These are phyloP conservation scores for Phytopythium boreale DNA, from an alignment of 352 stramenopile genomes.

Conservation along the genomic window DNA sequence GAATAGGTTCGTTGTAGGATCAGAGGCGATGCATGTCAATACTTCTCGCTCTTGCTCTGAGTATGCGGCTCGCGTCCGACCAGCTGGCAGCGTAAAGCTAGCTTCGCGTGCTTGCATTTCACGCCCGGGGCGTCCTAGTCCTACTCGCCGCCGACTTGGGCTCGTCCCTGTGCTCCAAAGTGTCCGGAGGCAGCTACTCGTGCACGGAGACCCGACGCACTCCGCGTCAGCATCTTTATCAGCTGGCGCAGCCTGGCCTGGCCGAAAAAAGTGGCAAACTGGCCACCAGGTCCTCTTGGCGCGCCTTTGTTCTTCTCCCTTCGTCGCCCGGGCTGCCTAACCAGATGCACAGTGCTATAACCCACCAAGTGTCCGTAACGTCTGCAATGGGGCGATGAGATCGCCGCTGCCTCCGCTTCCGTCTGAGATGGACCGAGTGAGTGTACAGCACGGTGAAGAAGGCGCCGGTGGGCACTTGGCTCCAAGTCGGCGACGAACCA, in stretches of 20 bases:
- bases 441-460: not conserved
- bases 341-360: not conserved
- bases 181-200: not conserved
- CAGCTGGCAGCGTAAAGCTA: not conserved
- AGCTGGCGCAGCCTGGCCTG: not conserved
- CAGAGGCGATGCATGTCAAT: not conserved
- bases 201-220: too few species aligned
- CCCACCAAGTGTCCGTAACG: not conserved
- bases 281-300: not conserved
- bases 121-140: not conserved
- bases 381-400: not conserved
- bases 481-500: slow-evolving; percentile 1
- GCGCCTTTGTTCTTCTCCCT: slow-evolving; percentile 6
- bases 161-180: not conserved
- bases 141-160: slow-evolving; percentile 6
- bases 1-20: too few species aligned
- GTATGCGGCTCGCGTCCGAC: too few species aligned
- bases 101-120: not conserved
- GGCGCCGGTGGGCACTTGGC: not conserved
- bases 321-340: not conserved
- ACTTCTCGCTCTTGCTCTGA: too few species aligned
- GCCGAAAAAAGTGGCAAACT: not conserved
- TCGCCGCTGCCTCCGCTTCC: not conserved
- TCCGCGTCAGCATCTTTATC: not conserved
- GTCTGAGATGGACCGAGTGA: slow-evolving; percentile 10